A percentile compares a stretch with the other conserved stretches of the same genome.
These are phyloP conservation scores for Barnettozyma salicaria DNA, from an alignment of 805 yeast species.

Conservation along the genomic window DNA sequence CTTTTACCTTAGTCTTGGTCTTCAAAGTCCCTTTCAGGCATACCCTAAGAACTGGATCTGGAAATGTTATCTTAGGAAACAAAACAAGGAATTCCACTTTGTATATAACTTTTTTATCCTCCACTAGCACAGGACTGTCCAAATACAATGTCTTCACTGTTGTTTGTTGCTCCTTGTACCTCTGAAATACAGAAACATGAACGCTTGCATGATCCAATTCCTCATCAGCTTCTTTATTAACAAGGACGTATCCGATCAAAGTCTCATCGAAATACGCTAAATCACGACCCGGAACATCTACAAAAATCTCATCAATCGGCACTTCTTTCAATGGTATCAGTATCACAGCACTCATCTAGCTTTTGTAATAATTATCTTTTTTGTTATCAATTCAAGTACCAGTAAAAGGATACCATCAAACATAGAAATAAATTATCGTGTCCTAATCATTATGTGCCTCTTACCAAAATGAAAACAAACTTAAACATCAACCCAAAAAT, in stretches of 20 bases:
- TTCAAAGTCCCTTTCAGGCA: constrained; percentile 5
- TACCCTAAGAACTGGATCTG: constrained; percentile 15
- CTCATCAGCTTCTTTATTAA: constrained; percentile 5
- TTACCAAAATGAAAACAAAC: constrained; percentile 6
- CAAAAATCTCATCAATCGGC: neutral
- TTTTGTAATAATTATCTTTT: no score
- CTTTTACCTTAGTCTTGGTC: neutral
- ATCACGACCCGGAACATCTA: neutral
- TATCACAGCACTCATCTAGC: no score
- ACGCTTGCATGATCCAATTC: neutral
- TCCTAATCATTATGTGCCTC: constrained; percentile 4
- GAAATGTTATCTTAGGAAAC: constrained; percentile 22
- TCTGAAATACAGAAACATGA: neutral
- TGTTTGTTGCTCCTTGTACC: neutral
- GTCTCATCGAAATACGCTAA: constrained; percentile 14
- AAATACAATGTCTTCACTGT: neutral
- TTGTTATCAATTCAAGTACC: neutral
- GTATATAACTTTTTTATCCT: constrained; percentile 6
- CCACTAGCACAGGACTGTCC: neutral
- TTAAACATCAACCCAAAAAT: neutral
- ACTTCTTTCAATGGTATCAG: no score
- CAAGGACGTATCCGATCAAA: constrained; percentile 9
- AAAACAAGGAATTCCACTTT: constrained; percentile 14
- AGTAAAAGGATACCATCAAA: neutral
- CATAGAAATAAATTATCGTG: neutral